Percentiles rank a stretch among this genome's conserved stretches.
Conservation (phyloP, 1,139 yeast species). For the Nakaseomyces sp. region DNA sequence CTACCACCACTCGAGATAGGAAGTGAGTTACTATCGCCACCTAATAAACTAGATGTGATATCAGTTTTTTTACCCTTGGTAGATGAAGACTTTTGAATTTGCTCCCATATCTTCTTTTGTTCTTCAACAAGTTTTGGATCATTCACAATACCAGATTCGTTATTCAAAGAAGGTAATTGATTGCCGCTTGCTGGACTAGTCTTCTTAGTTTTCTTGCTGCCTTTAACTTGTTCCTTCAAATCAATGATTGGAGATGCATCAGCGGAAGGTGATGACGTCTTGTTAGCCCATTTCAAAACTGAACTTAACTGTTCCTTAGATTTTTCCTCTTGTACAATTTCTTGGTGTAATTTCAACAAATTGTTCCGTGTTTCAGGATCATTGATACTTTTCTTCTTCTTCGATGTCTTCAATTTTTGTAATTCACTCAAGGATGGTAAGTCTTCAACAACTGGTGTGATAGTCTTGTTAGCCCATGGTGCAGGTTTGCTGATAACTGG, state of each 20-base stretch:
- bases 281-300: slow-evolving; percentile 28
- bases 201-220: slow-evolving; percentile 9
- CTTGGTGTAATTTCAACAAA: slow-evolving; percentile 20
- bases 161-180: background rate
- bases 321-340: slow-evolving; percentile 20
- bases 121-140: slow-evolving; percentile 8
- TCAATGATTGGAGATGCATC: slow-evolving; percentile 14
- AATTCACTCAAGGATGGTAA: slow-evolving; percentile 17
- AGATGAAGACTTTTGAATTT: slow-evolving; percentile 3
- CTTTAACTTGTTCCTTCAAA: slow-evolving; percentile 16
- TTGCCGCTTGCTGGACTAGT: background rate
- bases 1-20: background rate
- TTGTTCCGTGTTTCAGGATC: slow-evolving; percentile 16
- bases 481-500: slow-evolving; percentile 26
- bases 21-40: background rate
- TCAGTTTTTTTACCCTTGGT: slow-evolving; percentile 3
- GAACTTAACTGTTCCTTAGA: slow-evolving; percentile 19
- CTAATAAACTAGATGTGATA: slow-evolving; percentile 1
- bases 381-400: slow-evolving; percentile 17
- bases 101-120: slow-evolving; percentile 8
- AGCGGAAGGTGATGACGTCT: slow-evolving; percentile 10
- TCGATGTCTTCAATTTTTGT: slow-evolving; percentile 17
- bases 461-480: slow-evolving; percentile 40
- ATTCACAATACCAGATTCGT: background rate
- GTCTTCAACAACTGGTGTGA: slow-evolving; percentile 16